Evolutionary conservation across 768 basidiomycete species (phyloP), one percentile per base, ranked within the genome.

Genomic region (Clitopilus hobsonii): DNA sequence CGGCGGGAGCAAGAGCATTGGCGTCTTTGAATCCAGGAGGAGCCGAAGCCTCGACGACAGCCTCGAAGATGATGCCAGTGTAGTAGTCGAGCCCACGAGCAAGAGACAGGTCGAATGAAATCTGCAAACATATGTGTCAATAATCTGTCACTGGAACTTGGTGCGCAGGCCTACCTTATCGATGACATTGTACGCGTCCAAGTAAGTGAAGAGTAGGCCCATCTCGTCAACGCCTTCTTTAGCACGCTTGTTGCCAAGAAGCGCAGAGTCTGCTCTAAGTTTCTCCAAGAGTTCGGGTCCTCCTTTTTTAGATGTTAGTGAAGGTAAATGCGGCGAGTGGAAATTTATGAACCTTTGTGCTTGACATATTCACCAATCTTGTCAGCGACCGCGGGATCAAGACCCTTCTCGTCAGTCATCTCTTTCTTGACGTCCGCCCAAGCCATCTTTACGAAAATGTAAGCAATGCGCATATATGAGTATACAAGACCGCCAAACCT

Each of bases 81-180:
- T 99, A 98, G 71, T 99, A 98, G 69, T 98, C 97, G 20, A 98
- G 81, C 32, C 96, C 96, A 27, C 96, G 88, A n/a, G 96, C 96
- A 13, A 99, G 84, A 1, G 94, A 97, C 60, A 98, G 81, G 70
- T 99, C 96, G 66, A 99, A 98, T 2, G 92, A 95, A 63, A 99
- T 82, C 91, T 94, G 59, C 0, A 23, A 27, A 59, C n/a, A 55
- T 27, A 41, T 45, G 53, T 38, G 18, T 54, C 20, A 20, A n/a
- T 27, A 23, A 27, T 49, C 7, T 41, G 26, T 25, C 25, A 13
- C 32, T 22, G 8, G 5, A 48, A 27, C 13, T 6, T 20, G 30
- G 11, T 14, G 16, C 28, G n/a, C 22, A 18, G 47, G 38, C 74
- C 13, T 56, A 91, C 92, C 75, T 86, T 91, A 63, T 89, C 82